Percentiles rank a stretch among this genome's conserved stretches.
phyloP scores from a whole-genome alignment of 306 rosid genomes.

The Quercus alba region DNA sequence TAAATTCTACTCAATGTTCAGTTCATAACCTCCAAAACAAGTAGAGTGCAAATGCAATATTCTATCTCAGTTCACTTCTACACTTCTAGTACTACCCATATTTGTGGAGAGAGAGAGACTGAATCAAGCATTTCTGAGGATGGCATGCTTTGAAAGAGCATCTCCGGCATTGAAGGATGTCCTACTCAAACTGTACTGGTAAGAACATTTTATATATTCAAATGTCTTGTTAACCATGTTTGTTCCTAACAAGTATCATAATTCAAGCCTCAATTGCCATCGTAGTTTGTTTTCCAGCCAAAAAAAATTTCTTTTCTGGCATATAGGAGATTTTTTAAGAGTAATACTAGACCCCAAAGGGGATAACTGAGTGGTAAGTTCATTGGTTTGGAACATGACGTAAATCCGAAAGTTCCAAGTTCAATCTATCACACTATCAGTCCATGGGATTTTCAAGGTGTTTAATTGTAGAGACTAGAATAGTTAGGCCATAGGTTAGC shows the following conservation, averaged over 20 bases:
- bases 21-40: slow-evolving; percentile 21
- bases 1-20: slow-evolving; percentile 57
- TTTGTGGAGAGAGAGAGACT: not conserved
- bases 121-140: slow-evolving; percentile 22
- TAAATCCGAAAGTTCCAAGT: rapidly evolving
- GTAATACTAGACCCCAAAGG: too few relatives aligned
- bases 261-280: not conserved
- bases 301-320: too few relatives aligned
- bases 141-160: slow-evolving; percentile 79
- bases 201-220: slow-evolving; percentile 23
- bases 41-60: slow-evolving; percentile 4
- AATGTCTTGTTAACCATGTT: not conserved
- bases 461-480: too few relatives aligned
- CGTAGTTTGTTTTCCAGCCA: not conserved
- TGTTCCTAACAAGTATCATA: too few relatives aligned
- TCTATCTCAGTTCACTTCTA: slow-evolving; percentile 18
- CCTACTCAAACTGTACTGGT: slow-evolving; percentile 68
- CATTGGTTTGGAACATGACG: too few relatives aligned
- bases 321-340: too few relatives aligned
- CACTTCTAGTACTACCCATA: not conserved
- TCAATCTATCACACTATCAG: too few relatives aligned
- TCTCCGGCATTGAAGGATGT: slow-evolving; percentile 75
- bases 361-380: too few relatives aligned
- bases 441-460: too few relatives aligned
- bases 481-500: too few relatives aligned